These are phyloP conservation scores for Termitomyces sp. DNA, from an alignment of 768 basidiomycete genomes.

Conservation along the genomic window DNA sequence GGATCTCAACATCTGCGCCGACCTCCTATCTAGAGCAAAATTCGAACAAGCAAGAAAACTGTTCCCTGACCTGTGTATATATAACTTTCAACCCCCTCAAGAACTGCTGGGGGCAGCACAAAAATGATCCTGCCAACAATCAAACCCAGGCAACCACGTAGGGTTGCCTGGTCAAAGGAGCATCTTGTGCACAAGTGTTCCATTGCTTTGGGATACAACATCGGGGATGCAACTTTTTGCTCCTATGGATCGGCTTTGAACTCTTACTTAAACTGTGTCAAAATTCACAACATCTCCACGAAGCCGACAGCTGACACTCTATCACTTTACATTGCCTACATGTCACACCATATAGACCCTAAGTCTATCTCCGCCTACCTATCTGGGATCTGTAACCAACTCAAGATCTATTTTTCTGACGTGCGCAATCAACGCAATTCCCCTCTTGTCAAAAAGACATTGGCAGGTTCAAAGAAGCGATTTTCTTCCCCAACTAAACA, in stretches of 20 bases:
- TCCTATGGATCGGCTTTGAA: conserved; percentile 18
- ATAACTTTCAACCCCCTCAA: neutral
- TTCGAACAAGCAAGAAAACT: neutral
- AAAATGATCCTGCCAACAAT: neutral
- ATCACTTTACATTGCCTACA: conserved; percentile 27
- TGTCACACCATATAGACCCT: conserved; percentile 28
- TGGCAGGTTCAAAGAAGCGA: neutral
- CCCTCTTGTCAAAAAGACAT: neutral
- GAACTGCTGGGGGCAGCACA: conserved; percentile 2
- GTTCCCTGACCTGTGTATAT: neutral
- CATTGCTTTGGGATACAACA: conserved; percentile 9
- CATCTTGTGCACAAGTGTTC: conserved; percentile 3
- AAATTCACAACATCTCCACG: neutral
- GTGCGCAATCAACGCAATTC: conserved; percentile 15
- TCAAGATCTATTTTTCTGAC: conserved; percentile 27
- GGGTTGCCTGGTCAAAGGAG: conserved; percentile 20
- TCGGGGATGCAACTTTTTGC: conserved; percentile 20
- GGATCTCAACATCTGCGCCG: neutral
- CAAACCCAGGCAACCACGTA: neutral
- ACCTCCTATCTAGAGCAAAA: neutral
- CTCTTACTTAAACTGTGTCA: neutral
- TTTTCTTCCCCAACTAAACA: too few species aligned
- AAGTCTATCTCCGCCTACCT: conserved; percentile 21
- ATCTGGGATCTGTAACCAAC: conserved; percentile 32
- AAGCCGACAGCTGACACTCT: conserved; percentile 27